Conservation (phyloP, 2,329 filamentous ascomycete genomes). For the Ascocoryne sarcoides region DNA sequence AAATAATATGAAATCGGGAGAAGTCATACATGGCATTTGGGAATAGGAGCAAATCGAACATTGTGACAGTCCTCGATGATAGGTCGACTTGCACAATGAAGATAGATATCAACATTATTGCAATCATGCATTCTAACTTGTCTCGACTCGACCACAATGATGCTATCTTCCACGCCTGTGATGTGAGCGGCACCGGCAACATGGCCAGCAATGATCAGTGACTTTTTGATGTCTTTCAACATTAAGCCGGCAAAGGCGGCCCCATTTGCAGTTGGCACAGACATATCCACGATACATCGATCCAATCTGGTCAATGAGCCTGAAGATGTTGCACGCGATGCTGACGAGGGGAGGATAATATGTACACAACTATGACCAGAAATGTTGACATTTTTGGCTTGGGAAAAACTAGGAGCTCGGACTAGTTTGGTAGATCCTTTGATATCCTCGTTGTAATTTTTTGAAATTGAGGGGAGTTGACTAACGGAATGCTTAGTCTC, state of each 20-base stretch:
- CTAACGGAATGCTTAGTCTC: slow-evolving; percentile 31
- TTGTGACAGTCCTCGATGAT: slow-evolving; percentile 85
- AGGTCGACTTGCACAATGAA: slow-evolving; percentile 72
- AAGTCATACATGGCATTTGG: slow-evolving; percentile 54
- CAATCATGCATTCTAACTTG: slow-evolving; percentile 93
- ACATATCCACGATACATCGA: slow-evolving; percentile 73
- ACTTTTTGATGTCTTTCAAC: slow-evolving; percentile 60
- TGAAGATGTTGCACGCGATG: slow-evolving; percentile 62
- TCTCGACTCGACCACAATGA: slow-evolving; percentile 71
- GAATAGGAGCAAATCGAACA: slow-evolving; percentile 73
- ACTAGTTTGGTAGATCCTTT: slow-evolving; percentile 30
- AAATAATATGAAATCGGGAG: no score
- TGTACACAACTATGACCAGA: slow-evolving; percentile 59
- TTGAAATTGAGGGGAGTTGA: slow-evolving; percentile 32
- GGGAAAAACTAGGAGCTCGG: slow-evolving; percentile 55
- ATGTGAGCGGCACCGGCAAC: slow-evolving; percentile 78
- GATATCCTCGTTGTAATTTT: slow-evolving; percentile 52
- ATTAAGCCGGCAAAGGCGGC: slow-evolving; percentile 62
- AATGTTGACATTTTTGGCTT: slow-evolving; percentile 53
- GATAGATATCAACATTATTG: slow-evolving; percentile 70
- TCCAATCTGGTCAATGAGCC: slow-evolving; percentile 63
- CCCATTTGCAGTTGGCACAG: slow-evolving; percentile 50
- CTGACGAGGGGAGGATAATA: slow-evolving; percentile 67
- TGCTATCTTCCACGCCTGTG: slow-evolving; percentile 61
- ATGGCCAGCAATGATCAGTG: slow-evolving; percentile 68